A percentile compares a stretch with the other conserved stretches of the same genome.
phyloP scores from a whole-genome alignment of 192 early-diverging fungal species.

The Piromyces sp. region DNA sequence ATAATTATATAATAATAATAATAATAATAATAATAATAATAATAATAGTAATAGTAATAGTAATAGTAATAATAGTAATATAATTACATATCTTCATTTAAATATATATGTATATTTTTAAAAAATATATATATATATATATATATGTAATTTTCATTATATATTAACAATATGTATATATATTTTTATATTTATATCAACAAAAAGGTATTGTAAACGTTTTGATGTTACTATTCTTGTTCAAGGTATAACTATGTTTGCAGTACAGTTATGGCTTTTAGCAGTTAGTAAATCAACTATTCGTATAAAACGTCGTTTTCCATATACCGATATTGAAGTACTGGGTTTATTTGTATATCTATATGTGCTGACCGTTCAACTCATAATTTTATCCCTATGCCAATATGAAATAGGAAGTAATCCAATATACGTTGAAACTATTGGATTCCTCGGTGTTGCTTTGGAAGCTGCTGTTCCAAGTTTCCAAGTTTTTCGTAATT shows the following conservation, averaged over 20 bases:
- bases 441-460: neutral
- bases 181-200: too few relatives aligned
- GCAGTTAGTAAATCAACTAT: neutral
- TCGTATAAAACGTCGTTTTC: neutral
- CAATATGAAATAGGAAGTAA: neutral
- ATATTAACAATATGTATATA: too few relatives aligned
- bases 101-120: too few relatives aligned
- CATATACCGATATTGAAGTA: neutral
- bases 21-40: too few relatives aligned
- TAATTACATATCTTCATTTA: too few relatives aligned
- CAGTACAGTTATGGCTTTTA: neutral
- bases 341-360: neutral
- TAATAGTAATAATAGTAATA: too few relatives aligned
- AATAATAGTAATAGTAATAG: too few relatives aligned
- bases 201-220: neutral
- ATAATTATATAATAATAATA: too few relatives aligned
- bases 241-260: neutral
- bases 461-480: neutral
- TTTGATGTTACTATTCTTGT: neutral
- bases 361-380: neutral
- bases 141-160: too few relatives aligned
- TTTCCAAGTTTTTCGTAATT: neutral
- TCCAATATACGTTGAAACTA: neutral
- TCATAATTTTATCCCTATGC: neutral
- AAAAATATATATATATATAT: too few relatives aligned